phyloP scores from a whole-genome alignment of 1,284 basidiomycete genomes.

The Pulveroboletus sp. region DNA sequence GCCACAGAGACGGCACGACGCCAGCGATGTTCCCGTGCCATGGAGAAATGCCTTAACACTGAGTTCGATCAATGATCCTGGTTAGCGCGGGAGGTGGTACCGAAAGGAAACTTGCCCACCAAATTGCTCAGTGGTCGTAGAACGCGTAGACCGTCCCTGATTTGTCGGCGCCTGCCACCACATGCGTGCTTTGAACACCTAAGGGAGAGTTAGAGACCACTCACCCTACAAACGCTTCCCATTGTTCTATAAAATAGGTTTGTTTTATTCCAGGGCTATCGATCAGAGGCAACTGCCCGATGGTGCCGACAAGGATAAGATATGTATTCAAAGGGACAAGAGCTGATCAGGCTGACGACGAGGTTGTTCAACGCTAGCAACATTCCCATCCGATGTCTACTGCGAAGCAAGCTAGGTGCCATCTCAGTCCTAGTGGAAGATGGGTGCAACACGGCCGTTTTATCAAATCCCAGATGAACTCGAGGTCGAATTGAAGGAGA shows the following conservation, averaged over 20 bases:
- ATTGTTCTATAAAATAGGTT: not conserved
- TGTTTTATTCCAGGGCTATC: not conserved
- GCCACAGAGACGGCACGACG: not conserved
- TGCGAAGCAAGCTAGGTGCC: constrained; percentile 55
- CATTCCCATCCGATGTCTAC: constrained; percentile 56
- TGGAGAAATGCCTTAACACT: constrained; percentile 7
- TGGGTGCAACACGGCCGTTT: constrained; percentile 47
- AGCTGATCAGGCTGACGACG: not conserved
- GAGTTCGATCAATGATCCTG: not conserved
- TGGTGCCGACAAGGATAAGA: constrained; percentile 4
- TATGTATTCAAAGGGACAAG: not conserved
- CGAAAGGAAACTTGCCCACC: not conserved
- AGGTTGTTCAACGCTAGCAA: constrained; percentile 38
- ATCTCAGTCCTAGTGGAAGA: constrained; percentile 59
- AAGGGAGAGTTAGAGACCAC: constrained; percentile 1
- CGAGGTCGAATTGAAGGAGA: constrained; percentile 33
- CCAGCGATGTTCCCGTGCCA: not conserved
- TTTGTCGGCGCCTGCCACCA: constrained; percentile 7
- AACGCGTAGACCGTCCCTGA: constrained; percentile 1
- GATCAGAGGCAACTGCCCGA: constrained; percentile 1
- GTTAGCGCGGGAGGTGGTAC: not conserved
- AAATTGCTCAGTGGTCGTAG: constrained; percentile 9
- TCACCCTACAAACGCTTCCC: constrained; percentile 2
- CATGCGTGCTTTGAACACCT: not conserved
- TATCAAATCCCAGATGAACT: constrained; percentile 37